These are phyloP conservation scores for Globisporangium viniferum DNA, from an alignment of 352 stramenopile species.

Conservation along the genomic window DNA sequence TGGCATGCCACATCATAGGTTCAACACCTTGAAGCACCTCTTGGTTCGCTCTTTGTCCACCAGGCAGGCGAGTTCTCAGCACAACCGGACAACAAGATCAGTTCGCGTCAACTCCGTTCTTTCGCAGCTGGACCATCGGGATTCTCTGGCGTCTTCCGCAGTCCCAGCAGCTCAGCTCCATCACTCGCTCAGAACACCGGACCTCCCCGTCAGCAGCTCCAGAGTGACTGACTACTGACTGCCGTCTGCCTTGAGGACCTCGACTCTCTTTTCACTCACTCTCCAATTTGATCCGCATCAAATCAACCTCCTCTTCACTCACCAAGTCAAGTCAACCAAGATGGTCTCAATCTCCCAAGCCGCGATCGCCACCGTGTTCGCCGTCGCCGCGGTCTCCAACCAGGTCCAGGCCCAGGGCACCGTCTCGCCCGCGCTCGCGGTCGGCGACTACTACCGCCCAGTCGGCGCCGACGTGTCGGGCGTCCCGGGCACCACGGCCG, in stretches of 20 bases:
- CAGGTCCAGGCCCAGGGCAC: slow-evolving; percentile 1
- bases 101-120: not conserved
- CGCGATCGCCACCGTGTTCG: not conserved
- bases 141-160: not conserved
- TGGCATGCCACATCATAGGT: not conserved
- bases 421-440: not conserved
- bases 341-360: not conserved
- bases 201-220: too few species aligned
- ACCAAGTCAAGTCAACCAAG: not conserved
- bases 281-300: slow-evolving; percentile 3
- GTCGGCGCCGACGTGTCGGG: slow-evolving; percentile 20
- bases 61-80: not conserved
- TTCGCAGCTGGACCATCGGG: slow-evolving; percentile 3
- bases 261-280: not conserved
- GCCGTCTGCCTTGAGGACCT: too few species aligned
- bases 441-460: slow-evolving; percentile 21
- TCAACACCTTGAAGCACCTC: not conserved
- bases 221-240: too few species aligned
- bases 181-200: not conserved
- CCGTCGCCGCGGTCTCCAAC: not conserved
- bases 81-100: not conserved
- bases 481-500: slow-evolving; percentile 13
- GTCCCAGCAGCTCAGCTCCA: not conserved
- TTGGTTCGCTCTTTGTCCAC: not conserved
- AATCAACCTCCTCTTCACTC: not conserved